phyloP scores from a whole-genome alignment of 2,329 filamentous ascomycete genomes.

The Colletotrichum filicis region DNA sequence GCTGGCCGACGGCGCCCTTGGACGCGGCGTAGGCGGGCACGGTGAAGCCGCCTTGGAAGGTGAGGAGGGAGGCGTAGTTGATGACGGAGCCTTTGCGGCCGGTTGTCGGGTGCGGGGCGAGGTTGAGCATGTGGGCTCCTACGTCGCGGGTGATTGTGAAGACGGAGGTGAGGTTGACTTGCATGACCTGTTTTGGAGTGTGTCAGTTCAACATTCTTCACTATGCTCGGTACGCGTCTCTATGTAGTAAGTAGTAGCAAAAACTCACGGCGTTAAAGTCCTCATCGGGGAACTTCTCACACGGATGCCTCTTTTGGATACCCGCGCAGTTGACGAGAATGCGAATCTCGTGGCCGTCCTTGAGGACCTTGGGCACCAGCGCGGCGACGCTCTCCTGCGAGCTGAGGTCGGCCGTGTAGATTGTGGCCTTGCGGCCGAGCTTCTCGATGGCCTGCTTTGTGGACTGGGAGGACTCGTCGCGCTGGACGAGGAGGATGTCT shows the following conservation, averaged over 20 bases:
- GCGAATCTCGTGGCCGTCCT: slow-evolving; percentile 73
- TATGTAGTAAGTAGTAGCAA: not conserved
- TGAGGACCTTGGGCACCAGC: slow-evolving; percentile 70
- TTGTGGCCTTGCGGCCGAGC: slow-evolving; percentile 72
- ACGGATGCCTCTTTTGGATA: slow-evolving; percentile 83
- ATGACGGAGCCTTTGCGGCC: slow-evolving; percentile 78
- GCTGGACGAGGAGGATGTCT: slow-evolving; percentile 66
- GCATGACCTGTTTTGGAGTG: slow-evolving; percentile 67
- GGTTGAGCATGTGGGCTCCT: slow-evolving; percentile 80
- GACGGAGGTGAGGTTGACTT: slow-evolving; percentile 87
- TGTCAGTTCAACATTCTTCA: not conserved
- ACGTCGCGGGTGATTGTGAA: slow-evolving; percentile 83
- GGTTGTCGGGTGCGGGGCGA: slow-evolving; percentile 56
- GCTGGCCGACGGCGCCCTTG: slow-evolving; percentile 86
- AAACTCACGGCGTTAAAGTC: slow-evolving; percentile 76
- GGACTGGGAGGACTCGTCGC: slow-evolving; percentile 52
- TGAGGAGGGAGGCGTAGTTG: slow-evolving; percentile 84
- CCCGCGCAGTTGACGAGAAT: slow-evolving; percentile 90
- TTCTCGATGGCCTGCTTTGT: slow-evolving; percentile 73
- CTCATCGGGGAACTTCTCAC: slow-evolving; percentile 77
- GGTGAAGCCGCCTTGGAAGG: slow-evolving; percentile 88
- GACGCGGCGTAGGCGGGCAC: slow-evolving; percentile 89
- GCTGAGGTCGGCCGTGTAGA: slow-evolving; percentile 78
- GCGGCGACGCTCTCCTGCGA: slow-evolving; percentile 68
- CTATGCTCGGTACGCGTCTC: too few relatives aligned